Conservation (phyloP, 192 early-diverging fungal species). For the Phlyctochytrium arcticum region DNA sequence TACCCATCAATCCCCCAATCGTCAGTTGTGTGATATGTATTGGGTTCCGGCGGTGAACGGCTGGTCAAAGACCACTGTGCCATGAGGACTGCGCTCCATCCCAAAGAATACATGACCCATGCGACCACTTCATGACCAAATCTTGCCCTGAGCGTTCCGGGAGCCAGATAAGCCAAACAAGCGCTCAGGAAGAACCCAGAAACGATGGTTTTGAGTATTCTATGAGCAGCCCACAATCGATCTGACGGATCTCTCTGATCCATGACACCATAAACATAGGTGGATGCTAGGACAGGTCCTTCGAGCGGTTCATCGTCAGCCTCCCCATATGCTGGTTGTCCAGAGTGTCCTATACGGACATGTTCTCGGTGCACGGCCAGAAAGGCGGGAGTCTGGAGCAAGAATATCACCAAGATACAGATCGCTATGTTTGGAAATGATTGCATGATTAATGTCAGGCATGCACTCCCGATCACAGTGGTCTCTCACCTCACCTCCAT, state of each 20-base stretch:
- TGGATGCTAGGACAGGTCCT: not conserved
- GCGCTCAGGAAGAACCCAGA: constrained; percentile 14
- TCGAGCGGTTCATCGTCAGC: constrained; percentile 9
- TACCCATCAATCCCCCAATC: constrained; percentile 8
- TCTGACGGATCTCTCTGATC: not conserved
- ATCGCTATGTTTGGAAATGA: not conserved
- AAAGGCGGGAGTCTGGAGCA: constrained; percentile 7
- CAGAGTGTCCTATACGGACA: not conserved
- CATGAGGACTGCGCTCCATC: constrained; percentile 13
- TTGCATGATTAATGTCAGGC: not conserved
- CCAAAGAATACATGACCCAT: constrained; percentile 13
- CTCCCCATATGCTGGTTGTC: not conserved
- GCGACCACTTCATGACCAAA: not conserved
- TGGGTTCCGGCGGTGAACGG: constrained; percentile 21
- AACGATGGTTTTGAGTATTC: constrained; percentile 1
- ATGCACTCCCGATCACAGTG: not conserved
- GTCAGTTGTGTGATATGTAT: constrained; percentile 16
- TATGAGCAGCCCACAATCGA: not conserved
- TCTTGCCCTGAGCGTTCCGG: not conserved
- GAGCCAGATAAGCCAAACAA: constrained; percentile 15
- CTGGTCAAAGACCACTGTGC: constrained; percentile 27
- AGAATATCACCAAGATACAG: not conserved
- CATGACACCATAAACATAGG: not conserved
- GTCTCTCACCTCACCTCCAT: constrained; percentile 9
- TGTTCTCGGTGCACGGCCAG: not conserved